These are phyloP conservation scores for Leptoxyphium fumago DNA, from an alignment of 2,329 filamentous ascomycete species.

Conservation along the genomic window DNA sequence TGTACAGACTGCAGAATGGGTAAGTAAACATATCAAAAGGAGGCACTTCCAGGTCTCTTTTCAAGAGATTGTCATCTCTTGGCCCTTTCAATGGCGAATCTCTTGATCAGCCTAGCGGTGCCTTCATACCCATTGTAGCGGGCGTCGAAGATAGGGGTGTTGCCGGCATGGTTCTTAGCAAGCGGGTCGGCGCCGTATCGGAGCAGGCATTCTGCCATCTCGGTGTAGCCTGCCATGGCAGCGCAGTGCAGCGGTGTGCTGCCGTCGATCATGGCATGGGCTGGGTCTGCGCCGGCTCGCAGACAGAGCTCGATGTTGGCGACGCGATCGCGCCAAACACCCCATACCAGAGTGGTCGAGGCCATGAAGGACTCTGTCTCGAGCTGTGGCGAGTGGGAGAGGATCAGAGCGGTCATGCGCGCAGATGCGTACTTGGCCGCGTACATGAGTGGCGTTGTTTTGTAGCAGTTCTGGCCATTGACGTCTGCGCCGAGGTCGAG, in stretches of 20 bases:
- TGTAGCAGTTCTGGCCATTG: conserved; percentile 16
- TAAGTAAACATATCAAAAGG: too few species aligned
- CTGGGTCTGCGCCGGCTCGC: conserved; percentile 13
- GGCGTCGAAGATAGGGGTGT: conserved; percentile 15
- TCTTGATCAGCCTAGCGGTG: neutral
- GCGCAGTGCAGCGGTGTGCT: conserved; percentile 18
- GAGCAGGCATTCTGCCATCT: conserved; percentile 13
- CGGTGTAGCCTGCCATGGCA: conserved; percentile 8
- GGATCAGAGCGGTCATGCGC: conserved; percentile 12
- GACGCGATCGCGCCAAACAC: conserved; percentile 13
- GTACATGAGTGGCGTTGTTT: conserved; percentile 20
- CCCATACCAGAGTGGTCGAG: conserved; percentile 16
- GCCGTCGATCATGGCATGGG: conserved; percentile 14
- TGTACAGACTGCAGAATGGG: too few species aligned
- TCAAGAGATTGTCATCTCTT: too few species aligned
- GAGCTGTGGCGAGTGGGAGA: conserved; percentile 15
- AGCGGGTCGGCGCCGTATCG: conserved; percentile 13
- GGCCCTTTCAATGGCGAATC: neutral
- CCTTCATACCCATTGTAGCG: conserved; percentile 6
- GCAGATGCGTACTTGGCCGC: conserved; percentile 16
- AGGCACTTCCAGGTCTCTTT: too few species aligned
- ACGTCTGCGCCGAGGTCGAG: conserved; percentile 10
- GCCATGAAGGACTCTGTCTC: conserved; percentile 15
- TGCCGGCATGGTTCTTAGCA: conserved; percentile 11
- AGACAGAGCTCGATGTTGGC: conserved; percentile 14